Conservation (phyloP, 148 eudicot species). For the Vaccinium macrocarpon region DNA sequence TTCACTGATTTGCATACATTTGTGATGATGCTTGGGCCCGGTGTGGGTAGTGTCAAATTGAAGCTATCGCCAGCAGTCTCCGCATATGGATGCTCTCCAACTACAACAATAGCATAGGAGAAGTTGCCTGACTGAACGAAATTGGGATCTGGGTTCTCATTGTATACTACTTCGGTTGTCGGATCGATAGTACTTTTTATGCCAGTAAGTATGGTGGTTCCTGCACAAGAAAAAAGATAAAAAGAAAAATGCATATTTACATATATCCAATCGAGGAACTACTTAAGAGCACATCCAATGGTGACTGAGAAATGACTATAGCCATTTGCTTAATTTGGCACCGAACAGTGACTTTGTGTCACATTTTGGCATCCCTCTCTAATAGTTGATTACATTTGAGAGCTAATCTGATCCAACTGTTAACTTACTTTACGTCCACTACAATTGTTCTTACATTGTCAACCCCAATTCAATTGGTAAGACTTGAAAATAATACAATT, state of each 20-base stretch:
- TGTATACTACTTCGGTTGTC: constrained; percentile 37
- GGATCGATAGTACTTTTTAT: constrained; percentile 39
- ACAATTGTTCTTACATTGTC: too few species aligned
- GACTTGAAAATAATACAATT: too few species aligned
- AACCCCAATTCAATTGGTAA: too few species aligned
- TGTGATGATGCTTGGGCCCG: constrained; percentile 44
- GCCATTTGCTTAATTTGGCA: too few species aligned
- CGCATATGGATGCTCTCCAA: constrained; percentile 55
- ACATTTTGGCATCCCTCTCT: too few species aligned
- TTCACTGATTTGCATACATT: constrained; percentile 36
- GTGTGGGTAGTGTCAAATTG: constrained; percentile 40
- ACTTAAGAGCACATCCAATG: too few species aligned
- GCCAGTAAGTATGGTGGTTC: constrained; percentile 52
- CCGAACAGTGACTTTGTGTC: too few species aligned
- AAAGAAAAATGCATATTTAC: too few species aligned
- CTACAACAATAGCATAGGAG: constrained; percentile 49
- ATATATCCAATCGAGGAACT: not conserved
- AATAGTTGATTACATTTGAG: too few species aligned
- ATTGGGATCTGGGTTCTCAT: constrained; percentile 36
- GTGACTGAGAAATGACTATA: too few species aligned
- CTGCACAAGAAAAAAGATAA: constrained; percentile 20
- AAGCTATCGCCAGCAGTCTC: constrained; percentile 49
- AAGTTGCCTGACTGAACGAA: constrained; percentile 35
- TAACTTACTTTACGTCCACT: too few species aligned
- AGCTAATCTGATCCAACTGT: too few species aligned